These are phyloP conservation scores for Ogataea salicorniae DNA, from an alignment of 805 yeast species.

Conservation along the genomic window DNA sequence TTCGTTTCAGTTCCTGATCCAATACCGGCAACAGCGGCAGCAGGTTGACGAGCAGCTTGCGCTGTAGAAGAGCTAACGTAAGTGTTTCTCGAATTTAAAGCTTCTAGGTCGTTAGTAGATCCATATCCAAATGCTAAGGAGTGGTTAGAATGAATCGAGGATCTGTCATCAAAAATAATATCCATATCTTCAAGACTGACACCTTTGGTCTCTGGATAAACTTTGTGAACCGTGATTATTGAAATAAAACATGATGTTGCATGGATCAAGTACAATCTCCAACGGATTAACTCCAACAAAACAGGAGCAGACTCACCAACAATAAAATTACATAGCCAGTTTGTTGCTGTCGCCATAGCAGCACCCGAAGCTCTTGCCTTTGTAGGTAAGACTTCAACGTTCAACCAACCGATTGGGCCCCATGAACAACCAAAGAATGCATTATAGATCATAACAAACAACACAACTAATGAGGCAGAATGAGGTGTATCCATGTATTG, in stretches of 20 bases:
- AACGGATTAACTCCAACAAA: conserved; percentile 65
- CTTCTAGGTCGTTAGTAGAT: conserved; percentile 16
- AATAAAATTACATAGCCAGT: conserved; percentile 88
- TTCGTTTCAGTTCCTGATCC: conserved; percentile 5
- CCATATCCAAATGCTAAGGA: conserved; percentile 13
- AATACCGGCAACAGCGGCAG: not conserved
- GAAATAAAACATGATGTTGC: conserved; percentile 73
- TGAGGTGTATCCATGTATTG: conserved; percentile 39
- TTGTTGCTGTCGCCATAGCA: conserved; percentile 83
- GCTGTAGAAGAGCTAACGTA: conserved; percentile 11
- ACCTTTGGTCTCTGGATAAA: conserved; percentile 90
- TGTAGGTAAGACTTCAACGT: conserved; percentile 79
- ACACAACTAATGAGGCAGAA: conserved; percentile 70
- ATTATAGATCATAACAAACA: conserved; percentile 72
- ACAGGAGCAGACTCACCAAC: conserved; percentile 93
- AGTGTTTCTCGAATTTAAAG: conserved; percentile 12
- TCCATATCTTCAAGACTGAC: conserved; percentile 89
- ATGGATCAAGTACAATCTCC: conserved; percentile 81
- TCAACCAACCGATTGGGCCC: conserved; percentile 94
- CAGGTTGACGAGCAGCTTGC: conserved; percentile 24
- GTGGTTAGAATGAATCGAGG: conserved; percentile 22
- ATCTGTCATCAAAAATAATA: conserved; percentile 70
- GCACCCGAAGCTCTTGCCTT: conserved; percentile 87
- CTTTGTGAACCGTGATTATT: conserved; percentile 61
- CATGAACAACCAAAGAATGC: conserved; percentile 85